Conservation (phyloP, 108 stramenopile species). For the Fragilaria crotonensis region DNA sequence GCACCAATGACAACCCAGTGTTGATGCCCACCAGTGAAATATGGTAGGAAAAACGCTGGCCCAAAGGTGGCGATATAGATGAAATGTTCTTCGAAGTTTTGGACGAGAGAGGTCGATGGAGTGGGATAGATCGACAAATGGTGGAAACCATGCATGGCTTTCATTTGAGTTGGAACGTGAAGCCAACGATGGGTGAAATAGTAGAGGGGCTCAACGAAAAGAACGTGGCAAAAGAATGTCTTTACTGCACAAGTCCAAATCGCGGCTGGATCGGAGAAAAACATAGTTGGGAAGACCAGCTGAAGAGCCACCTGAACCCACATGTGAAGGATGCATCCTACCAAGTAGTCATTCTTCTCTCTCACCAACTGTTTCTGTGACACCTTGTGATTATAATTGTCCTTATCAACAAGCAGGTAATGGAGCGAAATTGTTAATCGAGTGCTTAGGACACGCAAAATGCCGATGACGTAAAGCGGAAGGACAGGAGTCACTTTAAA, state of each 20-base stretch:
- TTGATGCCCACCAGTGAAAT: conserved; percentile 12
- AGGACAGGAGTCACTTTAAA: conserved; percentile 36
- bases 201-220: conserved; percentile 56
- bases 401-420: conserved; percentile 55
- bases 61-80: conserved; percentile 64
- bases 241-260: conserved; percentile 32
- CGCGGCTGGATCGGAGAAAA: conserved; percentile 31
- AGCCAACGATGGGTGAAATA: conserved; percentile 64
- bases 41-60: conserved; percentile 41
- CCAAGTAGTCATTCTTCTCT: conserved; percentile 53
- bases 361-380: conserved; percentile 52
- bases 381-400: conserved; percentile 59
- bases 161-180: conserved; percentile 61
- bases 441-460: conserved; percentile 47
- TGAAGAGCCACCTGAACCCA: conserved; percentile 53
- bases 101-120: conserved; percentile 53
- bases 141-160: conserved; percentile 68
- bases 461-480: conserved; percentile 50
- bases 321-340: conserved; percentile 54
- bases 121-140: conserved; percentile 57
- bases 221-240: conserved; percentile 35
- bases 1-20: conserved; percentile 57
- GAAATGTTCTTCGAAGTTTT: conserved; percentile 69
- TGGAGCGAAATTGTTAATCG: conserved; percentile 47
- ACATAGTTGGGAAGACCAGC: conserved; percentile 57